A percentile compares a stretch with the other conserved stretches of the same genome.
Conservation (phyloP, 129 eudicot species). For the Helianthus annuus region HanXRQr2.0-SUNRISE NC_035441.2:118630267-118630766, state of each 20-base stretch:
- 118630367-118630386: neutral
- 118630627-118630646: neutral
- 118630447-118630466: constrained; percentile 8
- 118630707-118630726: neutral
- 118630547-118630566: constrained; percentile 10
- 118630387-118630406: constrained; percentile 16
- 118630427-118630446: constrained; percentile 15
- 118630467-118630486: constrained; percentile 1
- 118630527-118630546: constrained; percentile 3
- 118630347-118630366: neutral
- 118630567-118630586: constrained; percentile 1
- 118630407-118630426: constrained; percentile 18
- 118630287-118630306: constrained; percentile 13
- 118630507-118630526: neutral
- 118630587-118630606: neutral
- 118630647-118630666: neutral
- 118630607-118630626: neutral
- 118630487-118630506: constrained; percentile 11
- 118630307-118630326: neutral
- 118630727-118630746: constrained; percentile 18
- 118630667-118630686: neutral
- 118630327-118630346: constrained; percentile 8
- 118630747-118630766: constrained; percentile 16
- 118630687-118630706: constrained; percentile 21
- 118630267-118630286: neutral